Evolutionary conservation across 768 basidiomycete species (phyloP), one percentile per base, ranked within the genome.

Genomic region (Naganishia kalamii): DNA sequence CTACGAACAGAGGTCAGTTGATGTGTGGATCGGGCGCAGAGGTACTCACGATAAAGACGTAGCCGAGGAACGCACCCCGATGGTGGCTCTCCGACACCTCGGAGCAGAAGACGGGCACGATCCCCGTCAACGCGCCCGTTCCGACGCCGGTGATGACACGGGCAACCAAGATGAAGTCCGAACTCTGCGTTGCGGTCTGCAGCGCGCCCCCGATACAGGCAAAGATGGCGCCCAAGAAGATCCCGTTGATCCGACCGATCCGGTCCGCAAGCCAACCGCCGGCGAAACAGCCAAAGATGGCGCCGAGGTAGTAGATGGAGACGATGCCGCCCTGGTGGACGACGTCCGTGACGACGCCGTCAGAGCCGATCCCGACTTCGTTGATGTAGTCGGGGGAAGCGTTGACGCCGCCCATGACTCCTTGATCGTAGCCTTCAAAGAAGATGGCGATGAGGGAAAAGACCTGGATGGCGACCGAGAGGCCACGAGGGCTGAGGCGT

Each of bases 381-480:
- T 37, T 27, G 33, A 68, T 59, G 43, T 65, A 68, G 41, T 60
- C 59, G 4, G 48, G 37, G 33, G 63, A 65, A 1, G 43, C 29
- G 47, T 64, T 68, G 63, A 68, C 67, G 23, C 63, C 63, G 2
- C 67, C 67, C 62, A 68, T 64, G 30, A 68, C 66, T 52, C 70
- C 70, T 57, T 71, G 70, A 35, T 71, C 68, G 52, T 68, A 69
- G 17, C 70, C 70, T 61, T 71, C 70, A 46, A 71, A 69, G 46
- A 71, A 68, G 66, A 71, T 69, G 23, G 70, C 70, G 46, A 66
- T 64, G 12, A 69, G 32, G 2, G 70, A 68, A 32, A 71, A 71
- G n/a, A 49, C n/a, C 25, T 71, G 68, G 43, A 71, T 69, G 48
- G 52, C 64, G 27, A 69, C 35, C 15, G 62, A 59, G 43, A 71